Evolutionary conservation across 306 rosid genomes (phyloP).

Genomic region (Cucurbita ficifolia): DNA sequence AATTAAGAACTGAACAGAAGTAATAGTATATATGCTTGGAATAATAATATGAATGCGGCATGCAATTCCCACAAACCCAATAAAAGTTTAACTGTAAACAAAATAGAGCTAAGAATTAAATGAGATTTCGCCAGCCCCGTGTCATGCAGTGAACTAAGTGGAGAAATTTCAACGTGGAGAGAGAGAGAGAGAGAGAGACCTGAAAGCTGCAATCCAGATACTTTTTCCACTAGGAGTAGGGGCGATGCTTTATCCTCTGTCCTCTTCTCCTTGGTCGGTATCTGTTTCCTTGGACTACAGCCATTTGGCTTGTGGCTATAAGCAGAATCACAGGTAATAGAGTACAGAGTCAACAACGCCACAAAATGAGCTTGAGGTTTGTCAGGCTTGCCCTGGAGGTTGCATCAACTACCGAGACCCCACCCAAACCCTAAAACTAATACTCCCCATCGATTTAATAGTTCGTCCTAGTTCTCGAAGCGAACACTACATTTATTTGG

Average conservation of each 20-base stretch:
- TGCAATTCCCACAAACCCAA: not conserved
- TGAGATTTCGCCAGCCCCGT: not conserved
- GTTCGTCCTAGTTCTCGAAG: not conserved
- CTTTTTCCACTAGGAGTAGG: no score
- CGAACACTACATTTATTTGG: not conserved
- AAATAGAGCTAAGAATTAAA: not conserved
- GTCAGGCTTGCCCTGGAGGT: not conserved
- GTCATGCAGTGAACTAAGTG: not conserved
- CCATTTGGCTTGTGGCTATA: no score
- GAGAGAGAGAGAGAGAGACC: not conserved
- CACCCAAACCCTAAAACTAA: not conserved
- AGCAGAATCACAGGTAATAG: no score
- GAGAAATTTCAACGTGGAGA: not conserved
- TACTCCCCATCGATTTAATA: not conserved
- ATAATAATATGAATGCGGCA: not conserved
- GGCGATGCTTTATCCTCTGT: no score
- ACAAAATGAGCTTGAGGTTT: no score
- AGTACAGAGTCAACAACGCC: no score
- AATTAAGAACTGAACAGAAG: not conserved
- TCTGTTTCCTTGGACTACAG: no score
- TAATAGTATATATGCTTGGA: not conserved
- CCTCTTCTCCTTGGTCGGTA: no score
- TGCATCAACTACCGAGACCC: not conserved
- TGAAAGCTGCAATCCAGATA: no score
- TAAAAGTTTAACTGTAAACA: not conserved